These are phyloP conservation scores for Paramecium sexaurelia DNA, from an alignment of 73 alveolate species.

Conservation along the genomic window DNA sequence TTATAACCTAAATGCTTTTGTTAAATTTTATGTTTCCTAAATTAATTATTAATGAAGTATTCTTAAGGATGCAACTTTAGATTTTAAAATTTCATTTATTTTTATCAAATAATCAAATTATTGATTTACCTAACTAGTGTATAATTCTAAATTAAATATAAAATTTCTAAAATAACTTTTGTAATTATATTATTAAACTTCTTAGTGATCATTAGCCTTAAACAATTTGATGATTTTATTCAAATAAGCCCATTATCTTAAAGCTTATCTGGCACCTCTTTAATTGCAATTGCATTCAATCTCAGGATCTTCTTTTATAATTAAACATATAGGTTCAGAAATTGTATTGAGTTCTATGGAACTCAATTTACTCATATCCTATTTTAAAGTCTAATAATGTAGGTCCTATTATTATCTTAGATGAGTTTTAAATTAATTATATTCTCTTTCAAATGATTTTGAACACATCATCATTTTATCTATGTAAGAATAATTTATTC, in stretches of 20 bases:
- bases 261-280: neutral
- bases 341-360: neutral
- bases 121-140: neutral
- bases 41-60: neutral
- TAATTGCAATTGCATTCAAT: neutral
- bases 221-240: neutral
- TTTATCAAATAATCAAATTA: neutral
- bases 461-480: slow-evolving; percentile 59
- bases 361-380: neutral
- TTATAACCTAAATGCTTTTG: neutral
- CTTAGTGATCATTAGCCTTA: neutral
- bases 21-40: neutral
- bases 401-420: neutral
- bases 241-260: neutral
- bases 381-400: neutral
- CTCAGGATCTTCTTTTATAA: neutral
- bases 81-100: slow-evolving; percentile 6
- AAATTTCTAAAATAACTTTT: neutral
- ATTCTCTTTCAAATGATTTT: slow-evolving; percentile 53
- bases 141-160: neutral
- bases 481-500: neutral
- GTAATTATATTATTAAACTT: neutral
- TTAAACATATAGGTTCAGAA: neutral
- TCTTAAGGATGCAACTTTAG: neutral
- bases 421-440: neutral